phyloP scores from a whole-genome alignment of 192 early-diverging fungal species.

The Gonapodya sp. region DNA sequence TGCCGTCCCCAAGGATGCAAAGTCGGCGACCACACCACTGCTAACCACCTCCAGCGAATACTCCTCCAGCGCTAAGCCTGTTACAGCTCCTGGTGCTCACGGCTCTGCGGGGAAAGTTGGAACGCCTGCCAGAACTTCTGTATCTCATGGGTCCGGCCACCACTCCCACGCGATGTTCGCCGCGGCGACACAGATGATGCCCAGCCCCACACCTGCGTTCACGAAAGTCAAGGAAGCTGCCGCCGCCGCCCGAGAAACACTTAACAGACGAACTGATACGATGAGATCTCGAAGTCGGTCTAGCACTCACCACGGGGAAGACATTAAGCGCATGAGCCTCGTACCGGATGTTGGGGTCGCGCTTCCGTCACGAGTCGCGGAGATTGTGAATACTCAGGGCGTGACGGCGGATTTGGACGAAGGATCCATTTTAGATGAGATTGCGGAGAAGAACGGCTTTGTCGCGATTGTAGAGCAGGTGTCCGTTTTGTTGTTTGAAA shows the following conservation, averaged over 20 bases:
- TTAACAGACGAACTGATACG: too few relatives aligned
- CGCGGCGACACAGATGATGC: not conserved
- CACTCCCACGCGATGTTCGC: not conserved
- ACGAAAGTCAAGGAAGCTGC: not conserved
- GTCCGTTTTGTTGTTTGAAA: not conserved
- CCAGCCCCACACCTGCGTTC: not conserved
- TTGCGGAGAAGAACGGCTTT: not conserved
- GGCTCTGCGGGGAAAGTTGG: not conserved
- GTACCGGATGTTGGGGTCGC: not conserved
- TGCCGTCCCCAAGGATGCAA: not conserved
- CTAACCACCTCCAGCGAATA: not conserved
- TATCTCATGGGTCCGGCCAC: not conserved
- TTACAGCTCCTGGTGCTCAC: not conserved
- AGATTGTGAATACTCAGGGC: not conserved
- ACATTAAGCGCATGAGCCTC: not conserved
- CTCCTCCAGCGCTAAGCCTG: not conserved
- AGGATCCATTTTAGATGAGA: not conserved
- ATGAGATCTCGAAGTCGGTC: too few relatives aligned
- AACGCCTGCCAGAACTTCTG: not conserved
- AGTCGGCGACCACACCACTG: not conserved
- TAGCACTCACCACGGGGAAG: not conserved
- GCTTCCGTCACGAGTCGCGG: not conserved
- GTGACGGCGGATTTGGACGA: not conserved
- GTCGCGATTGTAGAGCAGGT: not conserved
- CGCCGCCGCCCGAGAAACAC: not conserved